Conservation (phyloP, 495 filamentous ascomycete species). For the Penicillium maclennaniae region DNA sequence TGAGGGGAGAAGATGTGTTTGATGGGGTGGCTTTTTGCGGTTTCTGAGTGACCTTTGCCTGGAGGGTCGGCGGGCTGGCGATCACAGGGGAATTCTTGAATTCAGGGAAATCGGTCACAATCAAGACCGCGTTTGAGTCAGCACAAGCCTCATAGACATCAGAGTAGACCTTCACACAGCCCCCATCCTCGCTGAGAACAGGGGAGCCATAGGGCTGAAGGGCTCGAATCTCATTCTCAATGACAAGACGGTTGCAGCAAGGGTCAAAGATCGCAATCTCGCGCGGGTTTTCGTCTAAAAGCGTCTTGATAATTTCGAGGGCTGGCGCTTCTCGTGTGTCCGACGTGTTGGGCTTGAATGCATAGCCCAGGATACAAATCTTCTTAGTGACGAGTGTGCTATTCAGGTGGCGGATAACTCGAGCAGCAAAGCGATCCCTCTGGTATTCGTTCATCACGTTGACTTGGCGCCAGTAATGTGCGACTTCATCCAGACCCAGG, state of each 20-base stretch:
- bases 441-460: conserved; percentile 74
- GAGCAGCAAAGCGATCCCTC: conserved; percentile 53
- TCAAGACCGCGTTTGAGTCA: conserved; percentile 27
- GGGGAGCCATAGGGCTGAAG: conserved; percentile 5
- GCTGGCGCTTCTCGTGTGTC: conserved; percentile 69
- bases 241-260: conserved; percentile 44
- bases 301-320: conserved; percentile 58
- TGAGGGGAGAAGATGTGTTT: not conserved
- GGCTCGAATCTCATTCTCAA: conserved; percentile 29
- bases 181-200: conserved; percentile 6
- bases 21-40: not conserved
- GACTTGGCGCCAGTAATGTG: conserved; percentile 67
- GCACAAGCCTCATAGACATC: conserved; percentile 36
- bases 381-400: conserved; percentile 65
- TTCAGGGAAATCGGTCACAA: conserved; percentile 31
- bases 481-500: conserved; percentile 63
- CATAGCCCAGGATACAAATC: conserved; percentile 66
- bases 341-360: conserved; percentile 75
- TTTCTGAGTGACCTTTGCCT: not conserved
- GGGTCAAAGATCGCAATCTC: conserved; percentile 70
- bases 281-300: conserved; percentile 55
- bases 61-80: not conserved
- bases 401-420: conserved; percentile 61
- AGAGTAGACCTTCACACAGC: conserved; percentile 25
- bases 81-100: conserved; percentile 12